These are phyloP conservation scores for Pilasporangium apinafurcum DNA, from an alignment of 352 stramenopile species.

Conservation along the genomic window DNA sequence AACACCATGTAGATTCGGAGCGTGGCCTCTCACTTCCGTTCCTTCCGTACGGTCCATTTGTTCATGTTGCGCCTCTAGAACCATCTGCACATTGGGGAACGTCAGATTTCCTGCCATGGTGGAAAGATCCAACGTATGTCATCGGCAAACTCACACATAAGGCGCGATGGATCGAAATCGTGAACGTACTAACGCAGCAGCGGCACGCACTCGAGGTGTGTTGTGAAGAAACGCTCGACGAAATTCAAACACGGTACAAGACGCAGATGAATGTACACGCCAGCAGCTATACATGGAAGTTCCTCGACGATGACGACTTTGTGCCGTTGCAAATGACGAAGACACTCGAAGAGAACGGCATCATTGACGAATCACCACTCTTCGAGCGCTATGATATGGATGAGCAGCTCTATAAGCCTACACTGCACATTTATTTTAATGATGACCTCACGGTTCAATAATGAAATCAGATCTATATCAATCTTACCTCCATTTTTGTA, in stretches of 20 bases:
- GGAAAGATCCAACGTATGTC: constrained; percentile 69
- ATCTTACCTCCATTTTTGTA: not conserved
- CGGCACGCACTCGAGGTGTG: constrained; percentile 77
- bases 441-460: constrained; percentile 87
- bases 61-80: constrained; percentile 82
- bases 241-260: constrained; percentile 88
- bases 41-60: constrained; percentile 77
- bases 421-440: constrained; percentile 91
- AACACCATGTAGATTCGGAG: constrained; percentile 73
- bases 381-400: constrained; percentile 87
- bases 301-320: constrained; percentile 81
- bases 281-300: constrained; percentile 92
- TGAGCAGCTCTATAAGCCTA: constrained; percentile 83
- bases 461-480: not conserved
- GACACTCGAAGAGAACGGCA: constrained; percentile 86
- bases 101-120: constrained; percentile 79
- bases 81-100: constrained; percentile 73
- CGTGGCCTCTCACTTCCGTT: constrained; percentile 76
- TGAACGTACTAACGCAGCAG: constrained; percentile 90
- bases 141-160: constrained; percentile 70
- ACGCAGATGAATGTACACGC: constrained; percentile 84
- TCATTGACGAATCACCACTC: constrained; percentile 70
- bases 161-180: constrained; percentile 72
- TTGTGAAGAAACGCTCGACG: constrained; percentile 81
- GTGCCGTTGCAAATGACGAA: constrained; percentile 82